phyloP scores from a whole-genome alignment of 768 basidiomycete species.

The Gelatoporia subvermispora region DNA sequence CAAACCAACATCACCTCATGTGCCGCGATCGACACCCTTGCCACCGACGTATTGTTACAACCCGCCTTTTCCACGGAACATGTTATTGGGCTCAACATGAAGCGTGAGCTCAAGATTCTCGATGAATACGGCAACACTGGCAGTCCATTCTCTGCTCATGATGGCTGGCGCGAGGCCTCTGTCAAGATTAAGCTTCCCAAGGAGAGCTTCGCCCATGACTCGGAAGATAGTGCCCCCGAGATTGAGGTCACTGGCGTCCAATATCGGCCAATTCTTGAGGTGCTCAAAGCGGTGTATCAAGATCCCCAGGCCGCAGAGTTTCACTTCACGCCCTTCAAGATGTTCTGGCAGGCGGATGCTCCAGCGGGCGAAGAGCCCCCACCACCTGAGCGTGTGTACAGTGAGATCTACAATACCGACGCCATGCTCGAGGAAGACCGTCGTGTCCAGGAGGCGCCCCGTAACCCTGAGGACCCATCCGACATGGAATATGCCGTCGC shows the following conservation, averaged over 20 bases:
- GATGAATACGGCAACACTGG: slow-evolving; percentile 8
- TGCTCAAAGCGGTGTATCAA: not conserved
- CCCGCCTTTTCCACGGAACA: not conserved
- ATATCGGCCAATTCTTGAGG: not conserved
- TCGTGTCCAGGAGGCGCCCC: slow-evolving; percentile 5
- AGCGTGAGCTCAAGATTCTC: slow-evolving; percentile 1
- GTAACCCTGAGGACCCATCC: slow-evolving; percentile 1
- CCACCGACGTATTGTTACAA: slow-evolving; percentile 10
- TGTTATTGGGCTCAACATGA: not conserved
- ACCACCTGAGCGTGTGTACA: slow-evolving; percentile 10
- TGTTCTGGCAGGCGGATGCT: not conserved
- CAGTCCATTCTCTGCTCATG: slow-evolving; percentile 5
- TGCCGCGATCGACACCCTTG: slow-evolving; percentile 20
- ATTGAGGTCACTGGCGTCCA: slow-evolving; percentile 19
- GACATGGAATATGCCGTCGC: slow-evolving; percentile 4
- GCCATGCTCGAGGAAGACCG: slow-evolving; percentile 9
- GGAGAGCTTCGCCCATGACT: not conserved
- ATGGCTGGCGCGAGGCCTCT: slow-evolving; percentile 12
- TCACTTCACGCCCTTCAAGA: not conserved
- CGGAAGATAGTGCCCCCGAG: slow-evolving; percentile 24
- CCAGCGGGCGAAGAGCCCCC: not conserved
- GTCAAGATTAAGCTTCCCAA: slow-evolving; percentile 22
- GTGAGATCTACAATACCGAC: slow-evolving; percentile 12
- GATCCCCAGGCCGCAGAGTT: not conserved
- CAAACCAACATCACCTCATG: slow-evolving; percentile 24